These are phyloP conservation scores for Tolypocladium nubicola DNA, from an alignment of 2,329 filamentous ascomycete genomes.

Conservation along the genomic window DNA sequence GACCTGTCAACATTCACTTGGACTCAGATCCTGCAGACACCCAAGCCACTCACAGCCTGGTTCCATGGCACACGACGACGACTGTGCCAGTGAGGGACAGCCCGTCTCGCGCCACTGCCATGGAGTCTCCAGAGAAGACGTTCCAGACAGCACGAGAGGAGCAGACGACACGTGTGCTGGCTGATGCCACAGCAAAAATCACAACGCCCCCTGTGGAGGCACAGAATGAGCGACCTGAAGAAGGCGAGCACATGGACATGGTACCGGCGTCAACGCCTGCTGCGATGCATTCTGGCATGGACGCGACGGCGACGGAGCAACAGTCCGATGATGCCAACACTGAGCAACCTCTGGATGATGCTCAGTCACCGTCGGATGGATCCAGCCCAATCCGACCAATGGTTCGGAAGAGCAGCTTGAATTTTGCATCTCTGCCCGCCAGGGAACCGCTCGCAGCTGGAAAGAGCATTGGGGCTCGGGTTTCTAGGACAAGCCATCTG, in stretches of 20 bases:
- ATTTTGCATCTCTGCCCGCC: conserved; percentile 85
- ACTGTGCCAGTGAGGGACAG: conserved; percentile 10
- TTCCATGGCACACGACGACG: conserved; percentile 6
- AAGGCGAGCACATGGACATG: background rate
- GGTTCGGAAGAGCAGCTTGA: conserved; percentile 87
- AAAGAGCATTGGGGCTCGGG: conserved; percentile 66
- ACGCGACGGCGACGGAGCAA: background rate
- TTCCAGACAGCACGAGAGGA: conserved; percentile 35
- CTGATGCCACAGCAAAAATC: conserved; percentile 1
- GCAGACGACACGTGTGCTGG: conserved; percentile 19
- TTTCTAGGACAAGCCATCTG: conserved; percentile 68
- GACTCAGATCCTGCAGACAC: conserved; percentile 11
- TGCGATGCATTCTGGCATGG: background rate
- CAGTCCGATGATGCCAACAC: background rate
- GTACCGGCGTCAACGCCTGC: background rate
- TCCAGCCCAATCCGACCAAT: conserved; percentile 68
- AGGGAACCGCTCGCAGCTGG: conserved; percentile 78
- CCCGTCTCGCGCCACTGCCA: conserved; percentile 14
- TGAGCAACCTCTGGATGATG: conserved; percentile 27
- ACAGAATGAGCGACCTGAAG: background rate
- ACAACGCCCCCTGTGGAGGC: background rate
- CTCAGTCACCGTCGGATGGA: conserved; percentile 52
- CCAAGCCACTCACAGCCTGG: conserved; percentile 9
- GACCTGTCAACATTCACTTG: conserved; percentile 12
- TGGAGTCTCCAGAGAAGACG: conserved; percentile 23